These are phyloP conservation scores for Citrullus amarus DNA, from an alignment of 306 rosid species.

Conservation along the genomic window DNA sequence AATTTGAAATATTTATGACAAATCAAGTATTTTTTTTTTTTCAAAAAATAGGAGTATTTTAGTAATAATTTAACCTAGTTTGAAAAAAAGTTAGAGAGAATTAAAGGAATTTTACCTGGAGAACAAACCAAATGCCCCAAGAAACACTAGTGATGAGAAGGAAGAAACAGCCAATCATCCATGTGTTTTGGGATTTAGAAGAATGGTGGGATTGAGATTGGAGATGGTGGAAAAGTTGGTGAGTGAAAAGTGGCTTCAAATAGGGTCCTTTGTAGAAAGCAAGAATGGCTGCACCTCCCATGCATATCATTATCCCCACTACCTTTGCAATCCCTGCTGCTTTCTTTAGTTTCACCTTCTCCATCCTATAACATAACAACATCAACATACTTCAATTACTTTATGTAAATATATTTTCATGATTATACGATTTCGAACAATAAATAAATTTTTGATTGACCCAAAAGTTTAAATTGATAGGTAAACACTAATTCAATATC, in stretches of 20 bases:
- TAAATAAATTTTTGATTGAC: too few relatives aligned
- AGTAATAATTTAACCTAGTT: too few relatives aligned
- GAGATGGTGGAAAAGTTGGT: neutral
- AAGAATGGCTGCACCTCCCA: conserved; percentile 39
- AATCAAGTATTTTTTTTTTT: too few relatives aligned
- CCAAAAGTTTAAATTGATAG: too few relatives aligned
- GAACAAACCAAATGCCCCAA: conserved; percentile 40
- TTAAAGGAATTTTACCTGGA: neutral
- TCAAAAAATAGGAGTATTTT: too few relatives aligned
- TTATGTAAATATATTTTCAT: too few relatives aligned
- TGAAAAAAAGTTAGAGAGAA: too few relatives aligned
- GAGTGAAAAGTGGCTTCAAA: conserved; percentile 16
- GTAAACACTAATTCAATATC: too few relatives aligned
- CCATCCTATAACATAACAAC: conserved; percentile 2
- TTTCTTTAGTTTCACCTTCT: conserved; percentile 33
- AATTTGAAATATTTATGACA: too few relatives aligned
- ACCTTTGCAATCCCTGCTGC: conserved; percentile 39
- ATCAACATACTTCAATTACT: too few relatives aligned
- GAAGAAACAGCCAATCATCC: conserved; percentile 47
- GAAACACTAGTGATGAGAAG: conserved; percentile 18
- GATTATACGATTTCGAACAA: too few relatives aligned
- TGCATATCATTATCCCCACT: conserved; percentile 31
- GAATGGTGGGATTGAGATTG: neutral
- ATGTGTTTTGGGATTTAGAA: conserved; percentile 8
- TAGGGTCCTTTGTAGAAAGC: conserved; percentile 52